Conservation (phyloP, 2,329 filamentous ascomycete species). For the Tolypocladium sp. region DNA sequence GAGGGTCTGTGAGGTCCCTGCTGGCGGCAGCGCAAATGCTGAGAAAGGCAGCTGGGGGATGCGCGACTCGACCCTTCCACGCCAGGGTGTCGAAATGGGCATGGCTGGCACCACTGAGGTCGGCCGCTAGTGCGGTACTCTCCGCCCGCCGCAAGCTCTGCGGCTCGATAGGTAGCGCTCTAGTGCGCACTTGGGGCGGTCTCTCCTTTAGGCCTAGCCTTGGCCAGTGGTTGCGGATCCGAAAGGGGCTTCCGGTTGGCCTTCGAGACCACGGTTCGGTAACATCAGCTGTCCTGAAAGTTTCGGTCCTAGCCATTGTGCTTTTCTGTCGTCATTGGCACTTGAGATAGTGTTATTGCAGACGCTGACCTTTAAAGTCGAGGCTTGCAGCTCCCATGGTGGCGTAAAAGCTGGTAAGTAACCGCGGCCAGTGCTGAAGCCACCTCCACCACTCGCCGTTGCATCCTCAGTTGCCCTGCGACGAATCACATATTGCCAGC, state of each 20-base stretch:
- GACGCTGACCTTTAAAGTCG: background rate
- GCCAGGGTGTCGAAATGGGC: background rate
- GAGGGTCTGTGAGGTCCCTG: background rate
- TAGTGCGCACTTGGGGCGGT: background rate
- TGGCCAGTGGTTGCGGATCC: background rate
- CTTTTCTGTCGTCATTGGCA: background rate
- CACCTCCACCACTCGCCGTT: background rate
- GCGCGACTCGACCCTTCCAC: background rate
- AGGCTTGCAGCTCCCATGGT: background rate
- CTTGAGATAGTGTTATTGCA: background rate
- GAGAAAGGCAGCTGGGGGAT: background rate
- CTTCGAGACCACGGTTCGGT: background rate
- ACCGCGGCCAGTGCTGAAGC: fast-evolving
- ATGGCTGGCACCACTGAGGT: background rate
- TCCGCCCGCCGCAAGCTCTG: background rate
- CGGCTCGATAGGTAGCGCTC: background rate
- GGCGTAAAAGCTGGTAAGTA: background rate
- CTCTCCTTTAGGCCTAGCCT: background rate
- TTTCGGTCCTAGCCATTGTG: too few species aligned
- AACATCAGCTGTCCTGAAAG: too few species aligned
- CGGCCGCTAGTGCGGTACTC: background rate
- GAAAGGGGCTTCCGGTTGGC: background rate
- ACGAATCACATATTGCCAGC: background rate
- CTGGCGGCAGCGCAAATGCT: background rate
- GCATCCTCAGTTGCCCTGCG: background rate